Base-by-base conservation (phyloP, 352 stramenopile genomes). In the Pythium myriotylum region DNA sequence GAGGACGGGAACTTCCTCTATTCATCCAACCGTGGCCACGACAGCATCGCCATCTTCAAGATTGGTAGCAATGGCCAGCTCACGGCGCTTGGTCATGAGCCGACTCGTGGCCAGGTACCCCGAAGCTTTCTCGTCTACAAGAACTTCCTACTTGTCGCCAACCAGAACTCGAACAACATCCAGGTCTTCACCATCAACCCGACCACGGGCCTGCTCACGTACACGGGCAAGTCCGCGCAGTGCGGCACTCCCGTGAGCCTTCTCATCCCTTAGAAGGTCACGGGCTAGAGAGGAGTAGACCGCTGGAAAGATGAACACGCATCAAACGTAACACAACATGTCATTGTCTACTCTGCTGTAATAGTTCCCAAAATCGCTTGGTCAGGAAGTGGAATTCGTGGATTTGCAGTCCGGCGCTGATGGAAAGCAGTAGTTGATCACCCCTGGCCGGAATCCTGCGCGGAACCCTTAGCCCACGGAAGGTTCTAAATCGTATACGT, bases 31-130 rank as follows among this genome's bases (percentile, higher is more conserved):
- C 81, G 81, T 39, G 74, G 72, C 23, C 78, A 90, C 54, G 59
- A 90, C 65, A 84, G 73, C 40, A 86, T 88, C 52, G 74, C 78
- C 4, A 83, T 85, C 8, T 90, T 86, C 58, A 51, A 67, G 43
- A 64, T 90, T 53, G 60, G 68, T 29, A 53, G 68, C 33, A 43
- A 41, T 41, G 72, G 70, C n/a, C 74, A 68, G 35, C 60, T 88
- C 16, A 74, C 47, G 50, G 52, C 62, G 0, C 20, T 84, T 17
- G 76, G 70, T 23, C 72, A 69, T 55, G 76, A 82, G 54, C 64
- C 66, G 33, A 74, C 76, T 17, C 70, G 74, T 24, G 81, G 81
- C 42, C 65, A 70, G 20, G 51, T 42, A 13, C 81, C 81, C 27
- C 81, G 78, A 33, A 67, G 68, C 33, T 86, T 90, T 35, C 61